Evolutionary conservation across 768 basidiomycete genomes (phyloP).

Genomic region (Dioszegia crocea): DNA sequence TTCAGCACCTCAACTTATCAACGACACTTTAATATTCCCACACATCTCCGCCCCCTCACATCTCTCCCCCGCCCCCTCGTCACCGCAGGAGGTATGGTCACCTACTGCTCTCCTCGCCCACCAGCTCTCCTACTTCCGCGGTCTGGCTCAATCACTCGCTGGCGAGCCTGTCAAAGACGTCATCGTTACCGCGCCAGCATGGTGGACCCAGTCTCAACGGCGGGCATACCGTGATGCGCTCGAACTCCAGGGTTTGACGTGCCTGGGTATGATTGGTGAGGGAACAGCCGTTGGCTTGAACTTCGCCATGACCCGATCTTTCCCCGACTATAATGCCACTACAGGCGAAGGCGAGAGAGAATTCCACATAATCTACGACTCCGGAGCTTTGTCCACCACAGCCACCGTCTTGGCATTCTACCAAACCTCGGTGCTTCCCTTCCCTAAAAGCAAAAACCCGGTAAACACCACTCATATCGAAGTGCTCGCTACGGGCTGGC

Average conservation of each 20-base stretch:
- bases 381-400: constrained; percentile 64
- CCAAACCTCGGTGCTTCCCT: constrained; percentile 38
- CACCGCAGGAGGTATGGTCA: constrained; percentile 55
- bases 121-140: constrained; percentile 85
- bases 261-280: constrained; percentile 82
- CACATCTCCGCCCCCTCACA: constrained; percentile 41
- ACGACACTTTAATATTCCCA: constrained; percentile 39
- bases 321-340: constrained; percentile 54
- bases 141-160: constrained; percentile 68
- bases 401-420: constrained; percentile 49
- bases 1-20: constrained; percentile 27
- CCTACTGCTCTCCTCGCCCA: constrained; percentile 89
- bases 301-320: constrained; percentile 93
- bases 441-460: constrained; percentile 48
- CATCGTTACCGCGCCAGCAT: constrained; percentile 83
- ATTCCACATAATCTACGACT: constrained; percentile 83
- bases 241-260: constrained; percentile 80
- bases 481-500: constrained; percentile 76
- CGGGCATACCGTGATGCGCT: constrained; percentile 88
- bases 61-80: constrained; percentile 43
- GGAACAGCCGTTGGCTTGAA: constrained; percentile 82
- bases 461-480: constrained; percentile 64
- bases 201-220: constrained; percentile 83
- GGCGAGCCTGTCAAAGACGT: constrained; percentile 78
- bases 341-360: constrained; percentile 56